Conservation (phyloP, 75 land plant genomes). For the Selaginella moellendorffii region DNA sequence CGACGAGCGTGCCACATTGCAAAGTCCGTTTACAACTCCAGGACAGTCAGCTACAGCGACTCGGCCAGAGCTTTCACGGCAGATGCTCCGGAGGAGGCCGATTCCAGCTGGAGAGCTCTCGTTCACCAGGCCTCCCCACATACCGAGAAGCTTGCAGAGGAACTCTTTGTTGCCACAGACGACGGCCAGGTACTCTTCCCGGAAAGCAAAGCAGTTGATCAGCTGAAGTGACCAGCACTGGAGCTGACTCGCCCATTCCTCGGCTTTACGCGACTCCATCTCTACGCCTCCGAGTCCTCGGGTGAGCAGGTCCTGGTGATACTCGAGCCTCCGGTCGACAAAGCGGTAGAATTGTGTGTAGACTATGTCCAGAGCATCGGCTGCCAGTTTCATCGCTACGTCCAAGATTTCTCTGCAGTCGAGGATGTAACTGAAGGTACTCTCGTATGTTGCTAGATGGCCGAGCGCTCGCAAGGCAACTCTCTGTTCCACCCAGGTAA, state of each 20-base stretch:
- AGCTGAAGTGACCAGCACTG: conserved; percentile 81
- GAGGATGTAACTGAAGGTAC: conserved; percentile 71
- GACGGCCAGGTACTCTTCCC: neutral
- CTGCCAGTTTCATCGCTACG: conserved; percentile 77
- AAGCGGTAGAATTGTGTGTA: conserved; percentile 88
- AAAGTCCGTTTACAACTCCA: neutral
- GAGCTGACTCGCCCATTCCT: conserved; percentile 98
- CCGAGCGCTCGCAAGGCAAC: conserved; percentile 93
- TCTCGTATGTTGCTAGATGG: conserved; percentile 84
- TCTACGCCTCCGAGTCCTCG: conserved; percentile 99
- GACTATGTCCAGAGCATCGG: conserved; percentile 75
- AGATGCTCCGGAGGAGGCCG: neutral
- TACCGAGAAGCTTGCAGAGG: neutral
- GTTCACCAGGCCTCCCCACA: neutral
- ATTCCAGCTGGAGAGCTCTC: neutral
- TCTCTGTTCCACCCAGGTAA: conserved; percentile 98
- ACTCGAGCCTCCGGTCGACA: conserved; percentile 64
- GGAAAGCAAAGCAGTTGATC: neutral
- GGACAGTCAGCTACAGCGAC: neutral
- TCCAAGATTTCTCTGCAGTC: conserved; percentile 75
- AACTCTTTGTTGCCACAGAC: neutral
- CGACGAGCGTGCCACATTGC: neutral
- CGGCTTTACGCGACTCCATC: conserved; percentile 96
- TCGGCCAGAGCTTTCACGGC: neutral
- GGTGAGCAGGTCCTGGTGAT: conserved; percentile 93